Base-by-base conservation (phyloP, 352 stramenopile species). In the Peronospora destructor region DNA sequence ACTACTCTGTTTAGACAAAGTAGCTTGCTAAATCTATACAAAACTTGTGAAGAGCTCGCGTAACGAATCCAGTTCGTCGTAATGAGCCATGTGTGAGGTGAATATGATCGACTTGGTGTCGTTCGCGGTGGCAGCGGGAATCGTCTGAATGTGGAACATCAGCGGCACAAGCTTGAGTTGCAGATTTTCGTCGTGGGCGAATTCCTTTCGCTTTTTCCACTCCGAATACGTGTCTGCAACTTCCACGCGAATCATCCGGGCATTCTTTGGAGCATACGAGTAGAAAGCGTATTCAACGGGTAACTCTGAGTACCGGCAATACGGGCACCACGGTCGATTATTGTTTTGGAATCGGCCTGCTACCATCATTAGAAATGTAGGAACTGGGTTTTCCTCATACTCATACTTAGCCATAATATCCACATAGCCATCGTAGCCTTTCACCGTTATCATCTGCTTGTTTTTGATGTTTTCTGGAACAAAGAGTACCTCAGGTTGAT, bases 271-370 rank as follows among this genome's bases (percentile, higher is more conserved):
- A 9, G 81, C 81, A 29, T 80, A 87, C n/a, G 63, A 56, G 36
- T 81, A 83, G 53, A 88, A 91, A 0, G 64, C 66, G 45, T 84
- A 88, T 62, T 91, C 74, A 13, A 87, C 23, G 1, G 77, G 74
- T 23, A 87, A 49, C 53, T 91, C 73, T 4, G 73, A 84, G 56
- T 72, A 89, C 13, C 81, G 77, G 42, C 81, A 91, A 61, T 87
- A 91, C 12, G 76, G 73, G 62, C 81, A 91, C 77, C 81, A 91
- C 36, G 76, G 74, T 2, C 81, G 67, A 34, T 88, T 79, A 55
- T 91, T 91, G 39, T 68, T 54, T 17, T 41, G 48, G 50, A 89
- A 70, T 42, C 71, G 64, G 4, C 77, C 81, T 0, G 77, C 87
- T 0, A 91, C 64, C 50, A 91, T 88, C 45, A 87, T 56, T 2